Evolutionary conservation across 179 eudicot genomes (phyloP), one percentile per base, ranked within the genome.

Genomic region (Carnegiea gigantea): DNA sequence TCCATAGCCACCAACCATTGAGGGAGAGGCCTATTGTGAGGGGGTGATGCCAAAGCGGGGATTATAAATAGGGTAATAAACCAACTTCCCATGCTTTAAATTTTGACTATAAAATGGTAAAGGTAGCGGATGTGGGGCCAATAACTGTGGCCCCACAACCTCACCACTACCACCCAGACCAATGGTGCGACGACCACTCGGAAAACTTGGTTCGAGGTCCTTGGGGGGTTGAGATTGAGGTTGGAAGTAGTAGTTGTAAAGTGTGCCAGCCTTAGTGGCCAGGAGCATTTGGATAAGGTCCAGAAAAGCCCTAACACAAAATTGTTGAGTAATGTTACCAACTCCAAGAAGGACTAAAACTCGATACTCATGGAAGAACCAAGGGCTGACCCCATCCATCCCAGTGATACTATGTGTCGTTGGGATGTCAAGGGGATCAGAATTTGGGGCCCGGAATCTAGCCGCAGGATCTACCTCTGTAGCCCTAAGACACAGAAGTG

Each of bases 351-450:
- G 51, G 33, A 92, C 79, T n/a, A 7, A 24, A 1, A 64, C 30
- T 9, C 93, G 86, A 38, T 88, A 86, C 0, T 86, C 89, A 53
- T 86, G 78, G 75, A 92, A 87, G 21, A 70, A 28, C 30, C 30
- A 28, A 28, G 30, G 30, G 30, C 30, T 28, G 1, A 28, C 30
- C 30, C 30, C 1, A 28, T 28, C 30, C 30, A 28, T 28, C 30
- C 30, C 30, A 28, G 0, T 28, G 30, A 28, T 28, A 28, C 30
- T 28, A 28, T 28, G 30, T 28, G 1, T 28, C 30, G 1, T 28
- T 28, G 1, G 30, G 30, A 28, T 28, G 30, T 28, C 1, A 28
- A 28, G 30, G 30, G 30, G 30, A 28, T 28, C 30, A 28, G 1
- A 28, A 82, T 59, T 18, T 0, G 8, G 73, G 43, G 38, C 12